Conservation (phyloP, 73 alveolate species). For the Stentor roeselii region DNA sequence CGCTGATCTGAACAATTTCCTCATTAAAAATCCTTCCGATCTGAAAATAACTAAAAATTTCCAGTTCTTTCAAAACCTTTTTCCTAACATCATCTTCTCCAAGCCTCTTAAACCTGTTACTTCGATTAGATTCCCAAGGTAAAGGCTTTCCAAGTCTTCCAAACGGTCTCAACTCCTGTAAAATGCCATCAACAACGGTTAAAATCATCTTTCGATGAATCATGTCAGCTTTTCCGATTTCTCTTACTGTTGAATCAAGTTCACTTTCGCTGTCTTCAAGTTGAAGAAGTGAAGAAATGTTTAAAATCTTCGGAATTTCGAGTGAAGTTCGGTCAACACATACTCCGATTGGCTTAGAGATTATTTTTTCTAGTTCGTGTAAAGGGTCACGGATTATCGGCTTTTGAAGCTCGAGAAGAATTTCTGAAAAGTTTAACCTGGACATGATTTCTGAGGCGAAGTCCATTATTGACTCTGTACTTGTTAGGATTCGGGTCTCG, state of each 20-base stretch:
- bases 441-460: background rate
- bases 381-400: background rate
- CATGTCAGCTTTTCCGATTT: constrained; percentile 65
- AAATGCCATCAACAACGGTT: constrained; percentile 75
- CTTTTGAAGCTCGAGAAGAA: background rate
- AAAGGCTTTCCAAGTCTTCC: constrained; percentile 80
- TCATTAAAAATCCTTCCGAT: constrained; percentile 10
- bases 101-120: background rate
- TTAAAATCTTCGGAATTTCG: background rate
- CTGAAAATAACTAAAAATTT: constrained; percentile 31
- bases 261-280: constrained; percentile 24
- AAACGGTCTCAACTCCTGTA: constrained; percentile 76
- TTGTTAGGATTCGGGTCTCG: background rate
- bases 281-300: background rate
- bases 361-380: background rate
- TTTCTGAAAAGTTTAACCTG: background rate
- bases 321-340: background rate
- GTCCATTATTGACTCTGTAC: background rate
- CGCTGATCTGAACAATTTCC: constrained; percentile 9
- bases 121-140: constrained; percentile 58
- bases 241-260: constrained; percentile 36
- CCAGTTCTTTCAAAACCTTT: constrained; percentile 32
- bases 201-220: constrained; percentile 77
- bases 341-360: background rate
- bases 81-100: constrained; percentile 28